Evolutionary conservation across 257 asterid genomes (phyloP).

Genomic region (Solanum stenotomum): DNA sequence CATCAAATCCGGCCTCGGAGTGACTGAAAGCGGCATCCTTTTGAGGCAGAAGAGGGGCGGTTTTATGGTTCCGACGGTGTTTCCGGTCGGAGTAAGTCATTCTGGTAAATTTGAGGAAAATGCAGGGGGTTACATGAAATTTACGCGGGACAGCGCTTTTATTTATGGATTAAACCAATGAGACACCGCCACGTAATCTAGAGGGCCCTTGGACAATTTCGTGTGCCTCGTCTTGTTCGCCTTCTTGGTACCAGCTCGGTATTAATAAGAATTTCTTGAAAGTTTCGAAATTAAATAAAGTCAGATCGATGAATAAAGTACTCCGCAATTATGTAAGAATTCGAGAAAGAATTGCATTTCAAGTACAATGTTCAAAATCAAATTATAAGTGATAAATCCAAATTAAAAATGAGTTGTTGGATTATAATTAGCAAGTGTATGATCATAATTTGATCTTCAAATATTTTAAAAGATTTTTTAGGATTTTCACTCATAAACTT

Average conservation of each 20-base stretch:
- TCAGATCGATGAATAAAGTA: neutral
- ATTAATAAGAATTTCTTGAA: neutral
- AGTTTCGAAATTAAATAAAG: neutral
- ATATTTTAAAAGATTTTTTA: too few species aligned
- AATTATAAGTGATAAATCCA: neutral
- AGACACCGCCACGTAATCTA: neutral
- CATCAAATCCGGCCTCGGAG: slow-evolving; percentile 29
- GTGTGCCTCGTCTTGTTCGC: neutral
- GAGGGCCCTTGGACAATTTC: neutral
- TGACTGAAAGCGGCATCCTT: slow-evolving; percentile 9
- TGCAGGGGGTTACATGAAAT: neutral
- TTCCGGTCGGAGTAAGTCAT: slow-evolving; percentile 56
- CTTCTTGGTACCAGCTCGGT: neutral
- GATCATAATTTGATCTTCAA: neutral
- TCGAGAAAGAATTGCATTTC: neutral
- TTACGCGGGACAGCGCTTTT: slow-evolving; percentile 10
- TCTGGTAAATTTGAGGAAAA: neutral
- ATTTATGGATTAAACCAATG: neutral
- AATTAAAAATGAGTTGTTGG: neutral
- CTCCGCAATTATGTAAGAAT: neutral
- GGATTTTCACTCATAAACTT: too few species aligned
- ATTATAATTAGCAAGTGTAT: too few species aligned
- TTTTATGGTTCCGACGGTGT: slow-evolving; percentile 59
- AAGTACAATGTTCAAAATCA: neutral
- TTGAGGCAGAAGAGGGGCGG: slow-evolving; percentile 49